Evolutionary conservation across 2,329 filamentous ascomycete genomes (phyloP).

Genomic region (Phialophora expanda): DNA sequence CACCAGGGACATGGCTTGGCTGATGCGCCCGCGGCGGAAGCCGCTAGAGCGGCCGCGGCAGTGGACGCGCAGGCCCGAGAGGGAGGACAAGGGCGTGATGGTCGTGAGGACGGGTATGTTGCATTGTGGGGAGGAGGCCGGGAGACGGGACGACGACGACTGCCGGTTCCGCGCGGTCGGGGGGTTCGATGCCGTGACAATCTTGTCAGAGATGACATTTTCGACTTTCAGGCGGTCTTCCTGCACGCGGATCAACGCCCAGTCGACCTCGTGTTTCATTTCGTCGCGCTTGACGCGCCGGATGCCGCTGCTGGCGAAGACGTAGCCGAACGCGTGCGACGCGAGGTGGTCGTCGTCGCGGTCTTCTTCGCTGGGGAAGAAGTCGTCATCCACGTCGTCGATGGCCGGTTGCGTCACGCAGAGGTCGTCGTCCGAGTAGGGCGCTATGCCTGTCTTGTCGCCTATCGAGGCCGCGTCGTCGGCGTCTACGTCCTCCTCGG

Average conservation of each 20-base stretch:
- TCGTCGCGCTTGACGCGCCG: constrained; percentile 73
- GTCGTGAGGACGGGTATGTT: constrained; percentile 45
- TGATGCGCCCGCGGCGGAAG: constrained; percentile 76
- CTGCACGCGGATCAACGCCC: constrained; percentile 85
- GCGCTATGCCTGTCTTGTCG: constrained; percentile 61
- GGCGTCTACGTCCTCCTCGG: constrained; percentile 52
- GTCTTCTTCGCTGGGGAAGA: constrained; percentile 76
- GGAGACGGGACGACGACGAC: constrained; percentile 36
- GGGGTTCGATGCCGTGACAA: constrained; percentile 16
- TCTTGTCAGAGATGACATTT: constrained; percentile 64
- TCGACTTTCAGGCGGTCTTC: constrained; percentile 71
- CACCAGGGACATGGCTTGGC: constrained; percentile 78
- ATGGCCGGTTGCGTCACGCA: constrained; percentile 89
- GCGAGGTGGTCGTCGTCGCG: constrained; percentile 81
- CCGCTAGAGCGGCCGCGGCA: constrained; percentile 88
- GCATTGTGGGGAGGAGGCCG: neutral
- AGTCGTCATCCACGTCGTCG: constrained; percentile 81
- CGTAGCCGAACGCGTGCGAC: constrained; percentile 77
- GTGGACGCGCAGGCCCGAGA: constrained; percentile 80
- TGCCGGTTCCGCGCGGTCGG: constrained; percentile 40
- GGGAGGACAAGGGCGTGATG: constrained; percentile 63
- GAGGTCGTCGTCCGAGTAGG: constrained; percentile 71
- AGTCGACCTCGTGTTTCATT: constrained; percentile 89
- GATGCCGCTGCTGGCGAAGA: constrained; percentile 90
- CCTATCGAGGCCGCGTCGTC: constrained; percentile 58